Base-by-base conservation (phyloP, 129 eudicot species). In the Deinandra increscens region DNA sequence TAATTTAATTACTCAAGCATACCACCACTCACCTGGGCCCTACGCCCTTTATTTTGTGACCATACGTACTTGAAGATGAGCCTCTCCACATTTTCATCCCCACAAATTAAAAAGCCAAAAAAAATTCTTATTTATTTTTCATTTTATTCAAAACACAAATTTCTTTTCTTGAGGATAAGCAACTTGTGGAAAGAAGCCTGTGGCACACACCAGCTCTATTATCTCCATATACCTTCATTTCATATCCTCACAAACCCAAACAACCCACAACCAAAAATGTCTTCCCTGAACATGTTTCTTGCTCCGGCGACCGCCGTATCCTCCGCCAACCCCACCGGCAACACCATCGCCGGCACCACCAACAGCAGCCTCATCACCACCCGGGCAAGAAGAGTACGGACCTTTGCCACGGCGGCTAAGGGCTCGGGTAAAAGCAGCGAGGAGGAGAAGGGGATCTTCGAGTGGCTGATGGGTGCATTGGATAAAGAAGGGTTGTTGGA, bases 381-480 rank as follows among this genome's bases (percentile, higher is more conserved):
- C 70, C 60, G 71, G 68, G 58, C 80, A 74, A 62, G 84, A 66
- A 78, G 86, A 66, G 84, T 81, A 60, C 74, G 50, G n/a, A 76
- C 85, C 45, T 75, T 68, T 2, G 84, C 89, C 22, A 84, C 83
- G 5, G 84, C 89, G 1, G 72, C 89, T 29, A 84, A 84, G 58
- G 80, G 88, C 34, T 71, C 82, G 1, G 78, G 81, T 42, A 62
- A 49, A 42, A 60, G 66, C 23, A 74, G 70, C 7, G 90, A 81
- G 78, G 90, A 81, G 78, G 90, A 85, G 64, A 72, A 81, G 22
- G 75, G 90, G 23, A 18, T 85, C 38, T 5, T 81, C 31, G 90
- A 85, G 1, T 85, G 76, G 76, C n/a, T 85, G 5, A 33, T 55
- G 23, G 78, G 80, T 53, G 81, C 62, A 29, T 7, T 85, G 19